Base-by-base conservation (phyloP, 495 filamentous ascomycete genomes). In the Neurospora sp. region DNA sequence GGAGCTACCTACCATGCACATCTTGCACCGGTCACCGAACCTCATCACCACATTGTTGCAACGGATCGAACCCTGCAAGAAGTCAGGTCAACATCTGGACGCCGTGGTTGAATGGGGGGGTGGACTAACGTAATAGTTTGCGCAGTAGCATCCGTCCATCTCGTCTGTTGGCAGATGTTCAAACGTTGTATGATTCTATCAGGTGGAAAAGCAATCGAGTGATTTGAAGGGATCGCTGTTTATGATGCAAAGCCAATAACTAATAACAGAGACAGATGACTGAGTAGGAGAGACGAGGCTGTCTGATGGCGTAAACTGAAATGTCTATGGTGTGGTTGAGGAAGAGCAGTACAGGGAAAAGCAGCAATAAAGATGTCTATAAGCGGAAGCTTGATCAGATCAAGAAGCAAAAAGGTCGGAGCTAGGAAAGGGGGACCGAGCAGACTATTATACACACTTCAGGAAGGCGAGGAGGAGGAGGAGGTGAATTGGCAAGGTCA, bases 111-210 rank as follows among this genome's bases (percentile, higher is more conserved):
- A 44, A 69, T 39, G 46, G 37, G 37, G 49, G 42, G 41, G 49
- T 11, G n/a, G 11, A 78, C 83, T 71, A 72, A 87, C 86, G 70
- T 87, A 88, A 79, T 86, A 87, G 75, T 87, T 88, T 38, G 86
- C 83, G 73, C 86, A 87, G 44, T 87, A 87, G 79, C 83, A 87
- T 23, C 72, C 71, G 37, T 76, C 70, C 77, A 78, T 79, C 20
- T 37, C 2, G 31, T 60, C 4, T 11, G 18, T n/a, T 72, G 20
- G 54, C 27, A 62, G 2, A 39, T 39, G 72, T 40, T 42, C 54
- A 31, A 16, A 14, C 27, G 23, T 35, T 31, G 54, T 16, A 66
- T 35, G 54, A 16, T 23, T 60, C 27, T 66, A 66, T 35, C 54
- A 66, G 11, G 54, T 18, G 54, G 31, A 66, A 62, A 66, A 18